Conservation (phyloP, 1,284 basidiomycete genomes). For the Cutaneotrichosporon arboriforme region DNA sequence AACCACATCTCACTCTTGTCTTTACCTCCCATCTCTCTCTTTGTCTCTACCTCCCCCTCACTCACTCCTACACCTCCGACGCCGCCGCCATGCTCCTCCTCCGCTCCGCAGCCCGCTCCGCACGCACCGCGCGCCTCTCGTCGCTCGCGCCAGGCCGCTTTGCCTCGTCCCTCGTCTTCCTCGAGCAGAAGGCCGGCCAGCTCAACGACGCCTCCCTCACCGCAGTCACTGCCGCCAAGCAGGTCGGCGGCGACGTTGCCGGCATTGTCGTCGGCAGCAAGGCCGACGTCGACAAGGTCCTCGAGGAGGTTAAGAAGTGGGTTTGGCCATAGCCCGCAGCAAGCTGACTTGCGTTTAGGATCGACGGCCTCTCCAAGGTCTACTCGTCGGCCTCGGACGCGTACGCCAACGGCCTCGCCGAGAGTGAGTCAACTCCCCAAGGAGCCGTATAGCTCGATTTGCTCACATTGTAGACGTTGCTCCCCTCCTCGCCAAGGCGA, state of each 20-base stretch:
- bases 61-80: neutral
- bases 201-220: conserved; percentile 81
- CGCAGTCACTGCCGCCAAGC: conserved; percentile 79
- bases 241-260: conserved; percentile 68
- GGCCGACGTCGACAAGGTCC: conserved; percentile 62
- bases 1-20: neutral
- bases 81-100: conserved; percentile 19
- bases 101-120: conserved; percentile 16
- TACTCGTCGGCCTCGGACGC: conserved; percentile 48
- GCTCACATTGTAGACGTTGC: conserved; percentile 47
- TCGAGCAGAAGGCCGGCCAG: conserved; percentile 79
- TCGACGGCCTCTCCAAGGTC: conserved; percentile 49
- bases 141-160: conserved; percentile 27
- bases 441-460: neutral
- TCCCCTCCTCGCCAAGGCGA: conserved; percentile 52
- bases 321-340: neutral
- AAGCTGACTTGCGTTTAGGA: conserved; percentile 25
- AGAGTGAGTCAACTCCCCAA: conserved; percentile 39
- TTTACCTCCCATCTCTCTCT: neutral
- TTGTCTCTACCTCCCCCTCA: too few species aligned
- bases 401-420: conserved; percentile 48
- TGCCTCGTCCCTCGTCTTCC: conserved; percentile 64
- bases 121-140: conserved; percentile 15
- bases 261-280: conserved; percentile 77
- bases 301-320: conserved; percentile 76